These are phyloP conservation scores for Kazachstania sp. DNA, from an alignment of 1,139 yeast genomes.

Conservation along the genomic window DNA sequence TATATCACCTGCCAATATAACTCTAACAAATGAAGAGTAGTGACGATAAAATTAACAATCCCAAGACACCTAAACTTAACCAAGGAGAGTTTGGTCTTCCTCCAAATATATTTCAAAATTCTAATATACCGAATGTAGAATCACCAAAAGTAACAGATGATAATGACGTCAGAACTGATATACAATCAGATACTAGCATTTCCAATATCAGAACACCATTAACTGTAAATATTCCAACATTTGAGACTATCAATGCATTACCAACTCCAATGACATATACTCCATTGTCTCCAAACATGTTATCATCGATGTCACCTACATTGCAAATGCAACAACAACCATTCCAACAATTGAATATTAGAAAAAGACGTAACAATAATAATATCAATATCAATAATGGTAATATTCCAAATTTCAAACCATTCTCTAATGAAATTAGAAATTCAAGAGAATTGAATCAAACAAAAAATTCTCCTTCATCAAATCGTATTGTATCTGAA, in stretches of 20 bases:
- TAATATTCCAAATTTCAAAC: conserved; percentile 2
- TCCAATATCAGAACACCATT: conserved; percentile 11
- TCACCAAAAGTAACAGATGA: background rate
- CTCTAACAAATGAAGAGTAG: background rate
- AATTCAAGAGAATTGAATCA: conserved; percentile 7
- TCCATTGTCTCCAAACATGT: conserved; percentile 18
- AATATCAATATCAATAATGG: conserved; percentile 11
- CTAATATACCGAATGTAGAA: background rate
- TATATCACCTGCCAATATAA: no score
- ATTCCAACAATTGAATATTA: conserved; percentile 9
- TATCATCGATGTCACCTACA: conserved; percentile 12
- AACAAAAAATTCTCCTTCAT: conserved; percentile 5
- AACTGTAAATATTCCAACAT: conserved; percentile 16
- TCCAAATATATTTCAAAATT: background rate
- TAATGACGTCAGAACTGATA: background rate
- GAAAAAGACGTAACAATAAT: conserved; percentile 11
- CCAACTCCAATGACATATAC: conserved; percentile 29
- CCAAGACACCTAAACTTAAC: conserved; percentile 8
- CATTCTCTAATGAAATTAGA: background rate
- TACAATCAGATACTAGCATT: background rate
- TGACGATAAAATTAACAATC: background rate
- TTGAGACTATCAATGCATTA: conserved; percentile 19
- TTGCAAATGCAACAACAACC: conserved; percentile 2
- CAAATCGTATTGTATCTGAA: conserved; percentile 23
- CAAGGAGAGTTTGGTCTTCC: conserved; percentile 8